Conservation (phyloP, 805 yeast species). For the Saturnispora serradocipensis region DNA sequence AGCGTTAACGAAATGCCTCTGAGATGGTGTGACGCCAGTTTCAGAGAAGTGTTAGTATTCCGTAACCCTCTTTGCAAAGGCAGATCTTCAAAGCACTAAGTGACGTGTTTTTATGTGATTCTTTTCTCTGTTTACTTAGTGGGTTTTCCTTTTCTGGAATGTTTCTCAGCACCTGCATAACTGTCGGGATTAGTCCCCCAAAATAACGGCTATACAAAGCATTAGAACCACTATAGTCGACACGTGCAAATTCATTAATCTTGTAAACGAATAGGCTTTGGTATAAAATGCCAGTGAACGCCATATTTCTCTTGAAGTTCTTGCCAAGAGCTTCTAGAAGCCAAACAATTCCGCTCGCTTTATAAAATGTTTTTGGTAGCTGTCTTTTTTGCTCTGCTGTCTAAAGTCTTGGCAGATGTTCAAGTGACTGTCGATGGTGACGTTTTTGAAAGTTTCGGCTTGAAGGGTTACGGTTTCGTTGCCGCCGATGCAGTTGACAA, state of each 20-base stretch:
- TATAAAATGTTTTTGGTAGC: slow-evolving; percentile 1
- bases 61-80: too few relatives aligned
- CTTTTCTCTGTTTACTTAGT: background rate
- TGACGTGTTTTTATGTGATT: too few relatives aligned
- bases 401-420: slow-evolving; percentile 9
- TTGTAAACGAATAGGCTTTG: background rate
- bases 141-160: background rate
- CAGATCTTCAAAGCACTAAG: too few relatives aligned
- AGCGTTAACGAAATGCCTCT: too few relatives aligned
- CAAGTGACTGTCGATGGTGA: slow-evolving; percentile 19
- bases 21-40: too few relatives aligned
- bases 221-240: background rate
- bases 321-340: background rate
- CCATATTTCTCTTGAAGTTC: background rate
- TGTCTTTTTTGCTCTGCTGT: slow-evolving; percentile 7
- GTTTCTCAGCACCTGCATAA: background rate
- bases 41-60: too few relatives aligned
- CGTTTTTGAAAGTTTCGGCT: slow-evolving; percentile 21
- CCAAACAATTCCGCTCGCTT: background rate
- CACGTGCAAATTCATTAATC: background rate
- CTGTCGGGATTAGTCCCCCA: background rate
- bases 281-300: background rate
- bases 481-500: slow-evolving; percentile 23
- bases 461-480: slow-evolving; percentile 23
- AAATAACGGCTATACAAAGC: background rate